phyloP scores from a whole-genome alignment of 257 asterid genomes.

The Solanum pennellii region DNA sequence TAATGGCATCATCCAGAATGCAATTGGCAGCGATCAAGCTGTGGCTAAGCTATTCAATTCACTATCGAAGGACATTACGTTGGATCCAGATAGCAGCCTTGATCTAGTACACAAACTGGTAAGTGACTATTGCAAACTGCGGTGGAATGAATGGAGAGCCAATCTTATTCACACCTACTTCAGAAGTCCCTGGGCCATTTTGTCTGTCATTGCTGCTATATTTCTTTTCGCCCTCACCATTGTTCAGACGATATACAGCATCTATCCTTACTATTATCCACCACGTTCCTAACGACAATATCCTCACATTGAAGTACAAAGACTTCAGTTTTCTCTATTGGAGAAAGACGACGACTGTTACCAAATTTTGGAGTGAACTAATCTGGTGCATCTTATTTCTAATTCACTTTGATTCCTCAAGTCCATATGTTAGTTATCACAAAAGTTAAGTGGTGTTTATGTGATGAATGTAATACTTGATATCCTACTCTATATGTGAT shows the following conservation, averaged over 20 bases:
- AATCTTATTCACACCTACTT: slow-evolving; percentile 40
- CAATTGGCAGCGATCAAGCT: slow-evolving; percentile 43
- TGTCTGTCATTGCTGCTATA: slow-evolving; percentile 40
- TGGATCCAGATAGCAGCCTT: slow-evolving; percentile 31
- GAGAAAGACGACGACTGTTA: neutral
- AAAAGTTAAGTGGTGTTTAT: neutral
- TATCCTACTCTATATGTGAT: neutral
- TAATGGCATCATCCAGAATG: slow-evolving; percentile 31
- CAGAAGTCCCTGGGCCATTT: slow-evolving; percentile 43
- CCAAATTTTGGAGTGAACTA: neutral
- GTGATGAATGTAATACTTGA: neutral
- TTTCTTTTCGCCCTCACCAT: slow-evolving; percentile 49
- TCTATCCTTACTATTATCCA: slow-evolving; percentile 15
- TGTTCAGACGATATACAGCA: slow-evolving; percentile 22
- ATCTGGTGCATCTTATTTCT: neutral
- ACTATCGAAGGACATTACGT: slow-evolving; percentile 29
- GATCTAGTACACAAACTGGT: slow-evolving; percentile 19
- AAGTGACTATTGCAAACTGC: slow-evolving; percentile 27
- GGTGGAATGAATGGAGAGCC: slow-evolving; percentile 35
- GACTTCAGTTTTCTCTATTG: neutral
- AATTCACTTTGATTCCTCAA: neutral
- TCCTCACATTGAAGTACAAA: neutral
- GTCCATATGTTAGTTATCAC: neutral
- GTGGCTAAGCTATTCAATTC: slow-evolving; percentile 45
- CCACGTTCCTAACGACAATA: neutral